phyloP scores from a whole-genome alignment of 768 basidiomycete species.

The Phanerochaete carnosa region DNA sequence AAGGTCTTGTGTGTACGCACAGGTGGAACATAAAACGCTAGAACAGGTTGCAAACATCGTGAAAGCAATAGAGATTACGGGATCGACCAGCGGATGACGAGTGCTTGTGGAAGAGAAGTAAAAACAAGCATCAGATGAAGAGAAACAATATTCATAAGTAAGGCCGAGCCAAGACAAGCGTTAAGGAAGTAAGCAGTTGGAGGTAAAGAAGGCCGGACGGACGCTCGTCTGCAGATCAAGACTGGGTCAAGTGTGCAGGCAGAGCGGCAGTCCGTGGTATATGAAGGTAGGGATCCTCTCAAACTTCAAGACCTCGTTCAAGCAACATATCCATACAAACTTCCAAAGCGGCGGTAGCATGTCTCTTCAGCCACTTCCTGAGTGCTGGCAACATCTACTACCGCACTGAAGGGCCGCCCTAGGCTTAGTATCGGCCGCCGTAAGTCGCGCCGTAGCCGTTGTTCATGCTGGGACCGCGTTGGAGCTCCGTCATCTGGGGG shows the following conservation, averaged over 20 bases:
- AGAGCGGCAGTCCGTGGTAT: constrained; percentile 11
- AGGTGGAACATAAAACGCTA: background rate
- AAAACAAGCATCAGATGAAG: background rate
- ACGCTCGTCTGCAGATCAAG: background rate
- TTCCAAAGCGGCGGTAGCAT: constrained; percentile 1
- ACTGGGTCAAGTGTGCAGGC: background rate
- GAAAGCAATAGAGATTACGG: background rate
- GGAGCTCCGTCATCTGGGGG: constrained; percentile 59
- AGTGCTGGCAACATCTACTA: constrained; percentile 8
- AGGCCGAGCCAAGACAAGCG: background rate
- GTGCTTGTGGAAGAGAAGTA: background rate
- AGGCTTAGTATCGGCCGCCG: constrained; percentile 21
- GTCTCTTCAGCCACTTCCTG: constrained; percentile 9
- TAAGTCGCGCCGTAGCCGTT: constrained; percentile 45
- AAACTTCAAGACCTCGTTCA: background rate
- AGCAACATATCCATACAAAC: constrained; percentile 4
- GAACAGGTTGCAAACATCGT: background rate
- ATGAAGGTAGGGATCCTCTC: background rate
- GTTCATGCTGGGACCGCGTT: constrained; percentile 45
- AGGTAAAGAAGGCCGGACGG: constrained; percentile 14
- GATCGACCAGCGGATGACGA: constrained; percentile 1
- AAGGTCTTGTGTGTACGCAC: background rate
- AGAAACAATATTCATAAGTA: constrained; percentile 3
- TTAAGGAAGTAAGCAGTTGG: constrained; percentile 6
- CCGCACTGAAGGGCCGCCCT: background rate